Evolutionary conservation across 441 rosid genomes (phyloP).

Genomic region (Populus hybrid): DNA sequence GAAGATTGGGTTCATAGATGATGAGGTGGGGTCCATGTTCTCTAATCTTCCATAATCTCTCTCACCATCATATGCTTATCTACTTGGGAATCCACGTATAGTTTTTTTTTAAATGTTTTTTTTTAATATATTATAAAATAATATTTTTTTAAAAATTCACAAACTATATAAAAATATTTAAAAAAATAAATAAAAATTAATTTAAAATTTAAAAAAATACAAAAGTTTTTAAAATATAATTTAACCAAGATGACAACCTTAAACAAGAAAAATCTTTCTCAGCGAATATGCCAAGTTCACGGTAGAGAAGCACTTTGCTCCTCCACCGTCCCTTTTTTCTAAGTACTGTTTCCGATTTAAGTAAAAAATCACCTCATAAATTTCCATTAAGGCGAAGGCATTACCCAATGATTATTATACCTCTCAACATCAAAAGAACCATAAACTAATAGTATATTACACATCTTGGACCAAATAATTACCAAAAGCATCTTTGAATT

Average conservation of each 20-base stretch:
- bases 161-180: no score
- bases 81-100: no score
- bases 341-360: not conserved
- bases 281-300: constrained; percentile 48
- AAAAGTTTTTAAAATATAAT: no score
- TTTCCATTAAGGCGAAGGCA: constrained; percentile 23
- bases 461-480: not conserved
- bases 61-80: not conserved
- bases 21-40: constrained; percentile 26
- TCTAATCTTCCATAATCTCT: constrained; percentile 20
- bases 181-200: no score
- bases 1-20: not conserved
- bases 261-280: constrained; percentile 26
- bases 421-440: constrained; percentile 12
- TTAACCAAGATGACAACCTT: no score
- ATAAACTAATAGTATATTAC: not conserved
- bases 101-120: no score
- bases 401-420: constrained; percentile 16
- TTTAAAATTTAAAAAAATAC: no score
- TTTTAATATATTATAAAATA: no score
- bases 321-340: constrained; percentile 34
- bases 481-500: not conserved
- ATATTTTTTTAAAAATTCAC: no score
- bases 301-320: constrained; percentile 29
- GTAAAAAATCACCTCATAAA: not conserved